Conservation (phyloP, 2,329 filamentous ascomycete genomes). For the Diaporthe velutina region DNA sequence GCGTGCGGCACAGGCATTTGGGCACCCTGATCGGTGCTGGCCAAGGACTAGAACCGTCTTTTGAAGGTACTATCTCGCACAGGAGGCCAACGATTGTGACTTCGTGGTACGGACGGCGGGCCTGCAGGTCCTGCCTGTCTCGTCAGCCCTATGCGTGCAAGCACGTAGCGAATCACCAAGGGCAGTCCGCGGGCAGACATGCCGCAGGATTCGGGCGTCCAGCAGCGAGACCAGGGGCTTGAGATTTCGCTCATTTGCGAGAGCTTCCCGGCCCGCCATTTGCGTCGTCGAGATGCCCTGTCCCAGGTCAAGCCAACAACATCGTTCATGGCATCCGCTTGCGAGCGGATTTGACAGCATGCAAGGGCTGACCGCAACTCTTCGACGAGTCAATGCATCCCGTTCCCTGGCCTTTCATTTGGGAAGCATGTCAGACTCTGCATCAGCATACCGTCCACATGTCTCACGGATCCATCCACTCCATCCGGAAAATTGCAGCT, state of each 20-base stretch:
- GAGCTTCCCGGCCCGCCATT: background rate
- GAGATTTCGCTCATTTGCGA: constrained; percentile 21
- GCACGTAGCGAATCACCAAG: constrained; percentile 11
- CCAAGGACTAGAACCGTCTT: background rate
- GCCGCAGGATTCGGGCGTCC: background rate
- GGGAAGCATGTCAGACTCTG: constrained; percentile 34
- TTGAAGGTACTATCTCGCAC: background rate
- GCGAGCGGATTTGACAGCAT: constrained; percentile 24
- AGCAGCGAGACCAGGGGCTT: background rate
- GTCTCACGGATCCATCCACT: constrained; percentile 32
- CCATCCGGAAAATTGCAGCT: constrained; percentile 35
- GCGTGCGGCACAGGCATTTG: background rate
- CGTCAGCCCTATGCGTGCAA: constrained; percentile 36
- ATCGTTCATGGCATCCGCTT: background rate
- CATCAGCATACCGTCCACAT: constrained; percentile 30
- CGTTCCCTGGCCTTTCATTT: constrained; percentile 29
- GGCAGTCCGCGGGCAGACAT: background rate
- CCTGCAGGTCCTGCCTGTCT: constrained; percentile 31
- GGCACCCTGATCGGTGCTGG: background rate
- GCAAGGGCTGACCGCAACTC: constrained; percentile 37
- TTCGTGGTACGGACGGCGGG: background rate
- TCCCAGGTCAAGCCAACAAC: constrained; percentile 7
- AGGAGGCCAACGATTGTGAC: background rate
- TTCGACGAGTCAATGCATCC: constrained; percentile 34
- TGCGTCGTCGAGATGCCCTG: background rate